Conservation (phyloP, 2,329 filamentous ascomycete genomes). For the Xylariaceae sp. region DNA sequence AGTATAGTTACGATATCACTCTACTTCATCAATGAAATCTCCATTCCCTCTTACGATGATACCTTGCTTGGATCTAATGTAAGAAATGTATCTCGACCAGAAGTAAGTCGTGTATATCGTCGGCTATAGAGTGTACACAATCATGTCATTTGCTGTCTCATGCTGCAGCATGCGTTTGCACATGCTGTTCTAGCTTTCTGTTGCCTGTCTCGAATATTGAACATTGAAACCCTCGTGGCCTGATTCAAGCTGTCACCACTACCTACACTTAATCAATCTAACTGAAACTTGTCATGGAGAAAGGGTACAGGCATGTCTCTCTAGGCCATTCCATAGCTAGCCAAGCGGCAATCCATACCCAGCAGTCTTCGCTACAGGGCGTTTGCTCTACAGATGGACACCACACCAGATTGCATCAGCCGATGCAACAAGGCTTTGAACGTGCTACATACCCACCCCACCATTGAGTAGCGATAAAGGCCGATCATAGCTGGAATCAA, state of each 20-base stretch:
- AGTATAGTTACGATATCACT: not conserved
- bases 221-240: slow-evolving; percentile 3
- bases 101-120: not conserved
- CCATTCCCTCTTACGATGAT: no score
- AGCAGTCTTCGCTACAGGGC: not conserved
- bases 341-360: not conserved
- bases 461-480: not conserved
- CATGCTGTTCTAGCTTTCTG: slow-evolving; percentile 11
- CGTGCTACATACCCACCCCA: slow-evolving; percentile 1
- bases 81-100: not conserved
- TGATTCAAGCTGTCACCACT: not conserved
- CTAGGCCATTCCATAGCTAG: slow-evolving; percentile 1
- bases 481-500: not conserved
- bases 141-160: slow-evolving; percentile 1
- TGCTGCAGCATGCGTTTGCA: slow-evolving; percentile 4
- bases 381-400: slow-evolving; percentile 2
- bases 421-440: slow-evolving; percentile 16
- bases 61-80: no score
- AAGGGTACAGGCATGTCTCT: slow-evolving; percentile 2
- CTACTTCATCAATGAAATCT: not conserved
- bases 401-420: slow-evolving; percentile 4
- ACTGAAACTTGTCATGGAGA: slow-evolving; percentile 15
- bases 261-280: slow-evolving; percentile 16
- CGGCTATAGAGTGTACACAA: not conserved
- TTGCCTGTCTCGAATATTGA: slow-evolving; percentile 9